These are phyloP conservation scores for Hypocreales sp. DNA, from an alignment of 2,329 filamentous ascomycete species.

Conservation along the genomic window DNA sequence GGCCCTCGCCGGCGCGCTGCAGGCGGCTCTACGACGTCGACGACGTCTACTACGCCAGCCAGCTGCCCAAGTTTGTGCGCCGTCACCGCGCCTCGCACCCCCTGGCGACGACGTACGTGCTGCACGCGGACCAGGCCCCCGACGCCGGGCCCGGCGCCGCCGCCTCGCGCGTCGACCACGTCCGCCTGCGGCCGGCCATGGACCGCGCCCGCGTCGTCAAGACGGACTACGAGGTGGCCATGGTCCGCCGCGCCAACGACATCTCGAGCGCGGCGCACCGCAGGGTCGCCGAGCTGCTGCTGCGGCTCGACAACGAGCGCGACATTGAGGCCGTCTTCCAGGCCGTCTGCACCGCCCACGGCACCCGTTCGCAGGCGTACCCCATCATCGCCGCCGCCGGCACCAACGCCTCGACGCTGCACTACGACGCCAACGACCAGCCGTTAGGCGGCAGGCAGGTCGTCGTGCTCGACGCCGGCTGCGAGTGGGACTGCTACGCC, in stretches of 20 bases:
- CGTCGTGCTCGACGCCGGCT: slow-evolving; percentile 75
- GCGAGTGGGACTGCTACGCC: slow-evolving; percentile 74
- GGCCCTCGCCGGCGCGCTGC: slow-evolving; percentile 45
- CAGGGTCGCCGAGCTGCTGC: slow-evolving; percentile 50
- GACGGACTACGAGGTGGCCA: slow-evolving; percentile 67
- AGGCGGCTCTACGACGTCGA: slow-evolving; percentile 52
- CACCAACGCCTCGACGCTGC: slow-evolving; percentile 67
- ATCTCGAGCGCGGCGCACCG: slow-evolving; percentile 68
- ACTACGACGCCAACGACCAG: slow-evolving; percentile 73
- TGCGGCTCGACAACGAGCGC: slow-evolving; percentile 55
- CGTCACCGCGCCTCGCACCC: slow-evolving; percentile 17
- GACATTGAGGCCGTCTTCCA: slow-evolving; percentile 71
- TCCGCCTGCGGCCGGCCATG: slow-evolving; percentile 52
- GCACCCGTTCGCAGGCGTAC: slow-evolving; percentile 70
- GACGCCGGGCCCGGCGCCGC: slow-evolving; percentile 6
- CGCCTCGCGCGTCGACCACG: slow-evolving; percentile 27
- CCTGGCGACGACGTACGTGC: slow-evolving; percentile 25
- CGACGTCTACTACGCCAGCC: slow-evolving; percentile 44
- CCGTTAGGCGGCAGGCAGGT: slow-evolving; percentile 54
- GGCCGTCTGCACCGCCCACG: slow-evolving; percentile 53
- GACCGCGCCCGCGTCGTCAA: slow-evolving; percentile 72
- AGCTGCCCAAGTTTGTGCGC: slow-evolving; percentile 31
- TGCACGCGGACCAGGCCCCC: slow-evolving; percentile 29
- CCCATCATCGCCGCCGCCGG: slow-evolving; percentile 78
- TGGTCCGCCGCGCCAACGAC: slow-evolving; percentile 67